phyloP scores from a whole-genome alignment of 2,329 filamentous ascomycete genomes.

The Cladosporium sp. region DNA sequence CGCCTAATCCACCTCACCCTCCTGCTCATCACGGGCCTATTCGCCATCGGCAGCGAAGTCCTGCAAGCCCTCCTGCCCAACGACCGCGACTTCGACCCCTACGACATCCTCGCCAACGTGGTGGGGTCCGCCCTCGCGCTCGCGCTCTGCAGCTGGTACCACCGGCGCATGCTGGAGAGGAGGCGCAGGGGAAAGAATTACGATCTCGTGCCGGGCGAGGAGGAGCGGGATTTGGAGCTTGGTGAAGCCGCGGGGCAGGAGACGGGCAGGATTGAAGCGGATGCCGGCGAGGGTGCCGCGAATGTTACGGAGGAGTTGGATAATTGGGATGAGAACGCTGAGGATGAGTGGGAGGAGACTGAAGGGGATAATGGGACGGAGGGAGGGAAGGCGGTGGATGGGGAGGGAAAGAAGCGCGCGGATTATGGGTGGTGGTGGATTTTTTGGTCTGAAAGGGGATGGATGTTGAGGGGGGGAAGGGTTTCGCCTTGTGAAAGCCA shows the following conservation, averaged over 20 bases:
- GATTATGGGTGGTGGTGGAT: conserved; percentile 31
- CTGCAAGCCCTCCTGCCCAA: conserved; percentile 67
- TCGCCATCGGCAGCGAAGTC: conserved; percentile 72
- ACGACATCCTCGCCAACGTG: conserved; percentile 84
- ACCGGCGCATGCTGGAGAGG: conserved; percentile 90
- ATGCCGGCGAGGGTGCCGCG: conserved; percentile 55
- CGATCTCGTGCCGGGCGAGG: conserved; percentile 61
- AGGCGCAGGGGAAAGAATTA: conserved; percentile 72
- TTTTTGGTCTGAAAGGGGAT: conserved; percentile 4
- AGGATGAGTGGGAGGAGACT: conserved; percentile 60
- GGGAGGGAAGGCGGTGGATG: conserved; percentile 22
- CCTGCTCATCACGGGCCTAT: conserved; percentile 67
- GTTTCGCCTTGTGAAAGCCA: too few relatives aligned
- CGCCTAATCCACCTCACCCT: conserved; percentile 81
- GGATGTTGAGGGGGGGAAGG: background rate
- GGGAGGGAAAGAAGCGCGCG: conserved; percentile 36
- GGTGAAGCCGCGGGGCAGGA: conserved; percentile 52
- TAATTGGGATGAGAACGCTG: conserved; percentile 87
- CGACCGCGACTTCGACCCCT: conserved; percentile 63
- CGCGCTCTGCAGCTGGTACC: conserved; percentile 81
- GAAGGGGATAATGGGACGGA: conserved; percentile 33
- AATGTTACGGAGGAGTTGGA: conserved; percentile 78
- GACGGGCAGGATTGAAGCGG: conserved; percentile 27
- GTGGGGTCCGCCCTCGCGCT: conserved; percentile 70
- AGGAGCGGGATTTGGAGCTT: conserved; percentile 68